These are phyloP conservation scores for Podaxis sp. DNA, from an alignment of 768 basidiomycete genomes.

Conservation along the genomic window DNA sequence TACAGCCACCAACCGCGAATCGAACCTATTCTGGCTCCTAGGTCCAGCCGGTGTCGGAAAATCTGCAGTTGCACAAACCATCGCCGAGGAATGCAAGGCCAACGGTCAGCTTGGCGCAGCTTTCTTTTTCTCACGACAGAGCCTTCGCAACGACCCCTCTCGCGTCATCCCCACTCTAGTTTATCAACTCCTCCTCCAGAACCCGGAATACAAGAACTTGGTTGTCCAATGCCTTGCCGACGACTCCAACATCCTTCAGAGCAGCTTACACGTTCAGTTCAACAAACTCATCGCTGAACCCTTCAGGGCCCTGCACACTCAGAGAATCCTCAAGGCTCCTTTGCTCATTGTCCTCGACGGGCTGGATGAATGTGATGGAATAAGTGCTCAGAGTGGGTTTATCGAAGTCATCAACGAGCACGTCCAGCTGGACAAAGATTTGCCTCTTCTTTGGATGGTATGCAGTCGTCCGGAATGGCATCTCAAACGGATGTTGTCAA, in stretches of 20 bases:
- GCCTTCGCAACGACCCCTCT: neutral
- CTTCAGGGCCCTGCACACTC: neutral
- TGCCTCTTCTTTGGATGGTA: neutral
- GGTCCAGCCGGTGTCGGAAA: slow-evolving; percentile 16
- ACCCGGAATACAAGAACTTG: neutral
- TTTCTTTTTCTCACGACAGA: slow-evolving; percentile 9
- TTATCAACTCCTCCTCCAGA: slow-evolving; percentile 4
- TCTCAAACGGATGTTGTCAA: neutral
- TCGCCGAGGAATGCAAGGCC: slow-evolving; percentile 2
- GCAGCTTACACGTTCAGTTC: neutral
- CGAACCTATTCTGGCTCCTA: slow-evolving; percentile 8
- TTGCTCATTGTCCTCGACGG: slow-evolving; percentile 8
- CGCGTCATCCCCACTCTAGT: slow-evolving; percentile 6
- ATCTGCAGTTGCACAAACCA: slow-evolving; percentile 10
- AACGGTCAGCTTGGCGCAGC: neutral
- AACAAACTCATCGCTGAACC: slow-evolving; percentile 1
- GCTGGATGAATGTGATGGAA: slow-evolving; percentile 3
- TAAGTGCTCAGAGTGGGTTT: neutral
- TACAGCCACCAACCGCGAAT: neutral
- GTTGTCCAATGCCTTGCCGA: neutral
- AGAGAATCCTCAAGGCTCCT: neutral
- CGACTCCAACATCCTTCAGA: neutral
- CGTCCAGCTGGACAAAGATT: neutral
- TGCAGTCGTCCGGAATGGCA: slow-evolving; percentile 3
- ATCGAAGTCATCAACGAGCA: neutral